These are phyloP conservation scores for Candida montana DNA, from an alignment of 805 yeast genomes.

Conservation along the genomic window DNA sequence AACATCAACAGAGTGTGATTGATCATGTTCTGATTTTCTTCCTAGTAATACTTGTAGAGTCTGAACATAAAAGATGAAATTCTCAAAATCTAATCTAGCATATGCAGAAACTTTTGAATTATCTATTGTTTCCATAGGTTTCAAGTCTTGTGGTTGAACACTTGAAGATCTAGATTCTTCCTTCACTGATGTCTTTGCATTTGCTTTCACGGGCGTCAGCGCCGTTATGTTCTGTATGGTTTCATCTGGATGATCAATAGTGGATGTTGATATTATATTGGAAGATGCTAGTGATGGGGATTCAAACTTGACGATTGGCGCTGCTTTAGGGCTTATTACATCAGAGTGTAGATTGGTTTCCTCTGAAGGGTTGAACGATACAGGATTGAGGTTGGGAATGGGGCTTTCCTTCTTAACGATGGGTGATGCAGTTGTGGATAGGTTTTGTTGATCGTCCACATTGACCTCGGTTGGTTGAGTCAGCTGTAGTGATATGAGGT, in stretches of 20 bases:
- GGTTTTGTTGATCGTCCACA: no score
- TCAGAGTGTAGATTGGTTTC: neutral
- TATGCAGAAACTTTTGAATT: constrained; percentile 39
- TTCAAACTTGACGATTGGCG: neutral
- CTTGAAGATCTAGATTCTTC: neutral
- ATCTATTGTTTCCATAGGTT: constrained; percentile 4
- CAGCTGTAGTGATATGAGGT: constrained; percentile 16
- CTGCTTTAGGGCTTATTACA: neutral
- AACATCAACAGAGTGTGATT: constrained; percentile 74
- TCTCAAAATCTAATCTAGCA: constrained; percentile 84
- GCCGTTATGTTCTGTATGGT: constrained; percentile 11
- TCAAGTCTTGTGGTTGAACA: neutral
- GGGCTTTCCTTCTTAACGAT: constrained; percentile 3
- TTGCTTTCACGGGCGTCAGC: neutral
- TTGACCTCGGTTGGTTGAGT: neutral
- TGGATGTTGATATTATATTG: neutral
- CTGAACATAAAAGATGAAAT: constrained; percentile 92
- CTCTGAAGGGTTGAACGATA: neutral
- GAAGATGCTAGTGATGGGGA: neutral
- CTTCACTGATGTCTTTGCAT: constrained; percentile 6
- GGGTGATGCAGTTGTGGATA: no score
- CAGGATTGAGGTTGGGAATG: neutral
- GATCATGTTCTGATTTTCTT: constrained; percentile 74
- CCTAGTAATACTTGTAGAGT: constrained; percentile 92
- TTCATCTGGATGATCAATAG: constrained; percentile 12